These are phyloP conservation scores for Thoreauomyces humboldtii DNA, from an alignment of 192 early-diverging fungal genomes.

Conservation along the genomic window DNA sequence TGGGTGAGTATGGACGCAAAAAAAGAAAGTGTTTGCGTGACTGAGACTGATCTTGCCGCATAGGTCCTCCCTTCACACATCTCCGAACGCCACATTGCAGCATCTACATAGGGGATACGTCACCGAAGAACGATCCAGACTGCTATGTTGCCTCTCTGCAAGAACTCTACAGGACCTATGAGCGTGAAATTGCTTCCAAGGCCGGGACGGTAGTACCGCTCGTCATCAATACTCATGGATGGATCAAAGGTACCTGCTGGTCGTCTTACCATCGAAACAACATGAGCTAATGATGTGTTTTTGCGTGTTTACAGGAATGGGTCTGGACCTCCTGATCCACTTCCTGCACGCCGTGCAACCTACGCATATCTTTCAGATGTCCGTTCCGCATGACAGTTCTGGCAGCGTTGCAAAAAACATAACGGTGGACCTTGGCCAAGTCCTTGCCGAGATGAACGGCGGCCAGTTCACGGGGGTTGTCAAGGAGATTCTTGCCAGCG, in stretches of 20 bases:
- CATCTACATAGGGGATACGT: slow-evolving; percentile 72
- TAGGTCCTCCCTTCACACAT: slow-evolving; percentile 81
- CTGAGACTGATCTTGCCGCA: neutral
- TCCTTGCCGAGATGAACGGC: neutral
- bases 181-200: slow-evolving; percentile 33
- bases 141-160: slow-evolving; percentile 70
- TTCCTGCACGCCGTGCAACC: slow-evolving; percentile 61
- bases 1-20: slow-evolving; percentile 37
- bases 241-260: slow-evolving; percentile 70
- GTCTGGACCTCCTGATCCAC: slow-evolving; percentile 76
- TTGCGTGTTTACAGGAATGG: slow-evolving; percentile 60
- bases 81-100: slow-evolving; percentile 56
- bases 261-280: too few relatives aligned
- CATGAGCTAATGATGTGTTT: too few relatives aligned
- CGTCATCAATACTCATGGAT: slow-evolving; percentile 95
- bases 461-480: neutral
- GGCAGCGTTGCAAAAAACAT: slow-evolving; percentile 25
- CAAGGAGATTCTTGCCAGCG: too few relatives aligned
- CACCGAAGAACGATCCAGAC: slow-evolving; percentile 79
- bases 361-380: slow-evolving; percentile 64
- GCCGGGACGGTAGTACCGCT: slow-evolving; percentile 57
- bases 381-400: slow-evolving; percentile 7
- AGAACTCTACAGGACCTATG: slow-evolving; percentile 61
- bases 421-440: neutral
- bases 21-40: neutral